Base-by-base conservation (phyloP, 441 rosid genomes). In the Gossypium davidsonii region DNA sequence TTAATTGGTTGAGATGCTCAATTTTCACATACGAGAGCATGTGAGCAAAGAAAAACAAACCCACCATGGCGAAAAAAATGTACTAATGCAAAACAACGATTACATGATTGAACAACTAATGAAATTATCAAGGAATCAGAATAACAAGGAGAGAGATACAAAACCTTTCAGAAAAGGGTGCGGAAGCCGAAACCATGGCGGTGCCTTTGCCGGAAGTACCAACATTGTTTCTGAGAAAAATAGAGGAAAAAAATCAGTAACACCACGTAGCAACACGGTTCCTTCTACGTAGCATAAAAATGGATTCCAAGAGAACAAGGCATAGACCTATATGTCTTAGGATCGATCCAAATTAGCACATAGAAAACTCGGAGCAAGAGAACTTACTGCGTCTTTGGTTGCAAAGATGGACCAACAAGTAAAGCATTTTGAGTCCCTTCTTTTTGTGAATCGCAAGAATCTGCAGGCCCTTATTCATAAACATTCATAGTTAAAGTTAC, bases 391-490 rank as follows among this genome's bases (percentile, higher is more conserved):
- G 85, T 87, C 73, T 84, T 90, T 26, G 91, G 82, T 70, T 82
- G 93, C 64, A 85, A 15, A 77, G 96, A 86, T 72, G 97, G 99
- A 82, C 97, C 99, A 80, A 88, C 90, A 72, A 83, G 83, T 63
- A 90, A 74, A 59, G 96, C 87, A 83, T 78, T 95, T 75, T 87
- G 91, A 44, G 82, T 68, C 57, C 82, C 89, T 70, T 81, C 75
- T 82, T 83, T 87, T 23, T 77, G 86, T 18, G 77, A 51, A 82
- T 74, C 82, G 75, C 77, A 84, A 49, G 94, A 85, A 73, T 79
- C 88, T 78, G 79, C 91, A 39, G 90, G 85, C 73, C 94, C 98
- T 90, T 78, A 78, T n/a, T 34, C 42, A 49, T 55, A 20, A 55
- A 3, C 59, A 55, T 66, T 64, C 23, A 66, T 5, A 12, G 56